Base-by-base conservation (phyloP, 2,329 filamentous ascomycete genomes). In the Septoria linicola region DNA sequence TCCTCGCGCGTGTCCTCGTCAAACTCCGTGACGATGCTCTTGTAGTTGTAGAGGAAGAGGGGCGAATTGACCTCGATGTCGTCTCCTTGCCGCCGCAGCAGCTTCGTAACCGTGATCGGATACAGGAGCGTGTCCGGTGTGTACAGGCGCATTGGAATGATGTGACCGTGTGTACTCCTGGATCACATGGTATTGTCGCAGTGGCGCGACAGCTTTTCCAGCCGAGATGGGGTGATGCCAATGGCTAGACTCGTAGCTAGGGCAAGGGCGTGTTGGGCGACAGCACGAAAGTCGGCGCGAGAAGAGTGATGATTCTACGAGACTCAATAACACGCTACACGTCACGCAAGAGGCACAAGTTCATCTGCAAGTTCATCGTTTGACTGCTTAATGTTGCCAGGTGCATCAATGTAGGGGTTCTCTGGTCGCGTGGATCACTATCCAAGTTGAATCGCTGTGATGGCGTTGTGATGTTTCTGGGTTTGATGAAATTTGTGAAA, bases 31-130 rank as follows among this genome's bases (percentile, higher is more conserved):
- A 84, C 79, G 23, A 77, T 84, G 71, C 85, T 91, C 64, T 84
- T 84, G 74, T 91, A 99, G 56, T 84, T 84, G 78, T 96, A 99
- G 69, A 88, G 83, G 68, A 99, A 84, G 49, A 97, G 79, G 49
- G 83, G 80, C 64, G 90, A 87, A 66, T 89, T 79, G 70, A 87
- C 87, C 64, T 82, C 79, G 65, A 99, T 81, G 56, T 80, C 68
- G 63, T 96, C 89, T 70, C 88, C 87, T 16, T 82, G 80, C 59
- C 78, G 75, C 71, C 89, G 90, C 60, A 92, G 80, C 55, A 97
- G 79, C 70, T 89, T 87, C 63, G 85, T 90, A 72, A 99, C 85
- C 62, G 87, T 95, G 72, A 97, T 91, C 64, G 93, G 93, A 72
- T 97, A 99, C 72, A 87, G 87, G 62, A 96, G 82, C 72, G 68